Evolutionary conservation across 305 asterid species (phyloP).

Genomic region (Fraxinus paxiana): DNA sequence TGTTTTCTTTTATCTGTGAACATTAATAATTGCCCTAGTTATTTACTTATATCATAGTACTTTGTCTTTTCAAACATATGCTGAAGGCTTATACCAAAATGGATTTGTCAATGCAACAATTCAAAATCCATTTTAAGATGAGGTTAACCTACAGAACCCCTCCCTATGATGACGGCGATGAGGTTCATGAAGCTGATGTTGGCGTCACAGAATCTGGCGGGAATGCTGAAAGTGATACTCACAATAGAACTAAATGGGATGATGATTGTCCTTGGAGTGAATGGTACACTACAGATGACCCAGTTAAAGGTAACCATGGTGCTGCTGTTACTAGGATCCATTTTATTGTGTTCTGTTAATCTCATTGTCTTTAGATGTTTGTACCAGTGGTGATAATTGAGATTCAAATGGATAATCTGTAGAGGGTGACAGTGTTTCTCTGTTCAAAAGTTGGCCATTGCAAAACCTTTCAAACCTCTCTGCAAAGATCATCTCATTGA

Average conservation of each 20-base stretch:
- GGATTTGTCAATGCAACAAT: slow-evolving; percentile 80
- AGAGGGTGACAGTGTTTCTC: background rate
- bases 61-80: slow-evolving; percentile 29
- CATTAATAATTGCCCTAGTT: background rate
- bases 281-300: slow-evolving; percentile 93
- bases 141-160: slow-evolving; percentile 76
- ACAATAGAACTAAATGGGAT: slow-evolving; percentile 68
- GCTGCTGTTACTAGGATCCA: slow-evolving; percentile 11
- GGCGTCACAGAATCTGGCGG: slow-evolving; percentile 44
- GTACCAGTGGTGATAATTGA: background rate
- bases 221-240: slow-evolving; percentile 42
- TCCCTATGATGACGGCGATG: slow-evolving; percentile 54
- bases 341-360: background rate
- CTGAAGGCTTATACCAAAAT: slow-evolving; percentile 66
- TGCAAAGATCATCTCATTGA: background rate
- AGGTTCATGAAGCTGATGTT: slow-evolving; percentile 42
- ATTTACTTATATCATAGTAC: slow-evolving; percentile 24
- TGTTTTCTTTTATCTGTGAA: slow-evolving; percentile 14
- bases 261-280: slow-evolving; percentile 90
- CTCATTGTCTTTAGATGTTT: slow-evolving; percentile 8
- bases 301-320: slow-evolving; percentile 59
- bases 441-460: background rate
- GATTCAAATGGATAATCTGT: background rate
- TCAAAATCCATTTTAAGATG: slow-evolving; percentile 71
- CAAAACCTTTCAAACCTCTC: background rate